phyloP scores from a whole-genome alignment of 2,329 filamentous ascomycete species.

The Sporothrix dimorphospora region DNA sequence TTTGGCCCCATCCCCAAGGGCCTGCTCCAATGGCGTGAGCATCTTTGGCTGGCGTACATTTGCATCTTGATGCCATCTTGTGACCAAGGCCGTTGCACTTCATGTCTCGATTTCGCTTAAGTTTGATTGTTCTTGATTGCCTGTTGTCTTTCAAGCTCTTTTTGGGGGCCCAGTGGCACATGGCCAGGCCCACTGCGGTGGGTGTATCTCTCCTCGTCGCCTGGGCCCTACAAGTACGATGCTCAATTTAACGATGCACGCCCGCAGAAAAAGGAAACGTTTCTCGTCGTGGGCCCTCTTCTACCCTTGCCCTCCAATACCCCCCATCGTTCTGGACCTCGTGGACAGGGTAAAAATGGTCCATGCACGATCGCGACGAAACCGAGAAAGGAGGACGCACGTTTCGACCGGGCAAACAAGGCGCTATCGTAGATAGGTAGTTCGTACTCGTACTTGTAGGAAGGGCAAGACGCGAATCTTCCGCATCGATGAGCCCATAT shows the following conservation, averaged over 20 bases:
- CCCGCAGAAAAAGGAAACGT: not conserved
- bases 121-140: constrained; percentile 5
- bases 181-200: not conserved
- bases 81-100: not conserved
- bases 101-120: not conserved
- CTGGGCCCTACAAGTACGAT: not conserved
- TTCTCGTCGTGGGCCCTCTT: not conserved
- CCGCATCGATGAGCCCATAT: not conserved
- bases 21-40: not conserved
- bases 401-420: not conserved
- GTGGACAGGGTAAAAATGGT: not conserved
- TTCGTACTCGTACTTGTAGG: no score
- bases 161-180: not conserved
- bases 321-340: not conserved
- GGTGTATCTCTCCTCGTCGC: not conserved
- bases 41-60: no score
- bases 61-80: not conserved
- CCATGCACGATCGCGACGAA: constrained; percentile 13
- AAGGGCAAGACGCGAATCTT: no score
- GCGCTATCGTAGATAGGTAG: not conserved
- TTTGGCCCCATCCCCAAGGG: not conserved
- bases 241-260: not conserved
- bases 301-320: not conserved
- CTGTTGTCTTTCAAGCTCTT: no score
- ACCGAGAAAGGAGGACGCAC: not conserved